A percentile compares a stretch with the other conserved stretches of the same genome.
These are phyloP conservation scores for Yamadazyma diospyri DNA, from an alignment of 1,139 yeast species.

Conservation along the genomic window DNA sequence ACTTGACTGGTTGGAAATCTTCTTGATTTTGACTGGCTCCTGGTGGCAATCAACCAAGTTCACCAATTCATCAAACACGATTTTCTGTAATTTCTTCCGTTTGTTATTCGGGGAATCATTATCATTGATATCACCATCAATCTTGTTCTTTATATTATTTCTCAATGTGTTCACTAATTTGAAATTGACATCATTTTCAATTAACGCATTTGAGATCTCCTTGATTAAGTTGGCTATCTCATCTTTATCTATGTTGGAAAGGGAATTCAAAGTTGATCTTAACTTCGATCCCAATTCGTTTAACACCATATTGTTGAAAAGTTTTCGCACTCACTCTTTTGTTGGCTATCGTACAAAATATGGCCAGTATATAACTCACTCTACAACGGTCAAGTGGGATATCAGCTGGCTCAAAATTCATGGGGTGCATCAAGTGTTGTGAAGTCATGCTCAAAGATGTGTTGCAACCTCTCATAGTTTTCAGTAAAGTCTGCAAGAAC, in stretches of 20 bases:
- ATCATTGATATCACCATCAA: constrained; percentile 45
- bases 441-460: too few species aligned
- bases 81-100: constrained; percentile 80
- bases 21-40: constrained; percentile 82
- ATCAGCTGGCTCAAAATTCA: too few species aligned
- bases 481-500: too few species aligned
- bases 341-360: too few species aligned
- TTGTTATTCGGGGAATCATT: constrained; percentile 54
- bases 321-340: constrained; percentile 5
- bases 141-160: constrained; percentile 61
- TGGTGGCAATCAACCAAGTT: constrained; percentile 69
- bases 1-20: constrained; percentile 27
- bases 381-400: too few species aligned
- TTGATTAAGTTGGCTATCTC: constrained; percentile 61
- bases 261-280: constrained; percentile 65
- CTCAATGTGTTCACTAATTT: constrained; percentile 75
- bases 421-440: too few species aligned
- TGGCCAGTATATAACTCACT: too few species aligned
- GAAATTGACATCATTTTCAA: constrained; percentile 91
- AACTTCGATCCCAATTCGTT: constrained; percentile 92
- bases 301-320: constrained; percentile 71
- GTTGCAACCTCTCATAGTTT: too few species aligned
- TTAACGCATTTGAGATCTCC: constrained; percentile 82
- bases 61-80: constrained; percentile 90
- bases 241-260: constrained; percentile 11